These are phyloP conservation scores for Mortierella sp. DNA, from an alignment of 371 early-diverging fungal species.

Conservation along the genomic window DNA sequence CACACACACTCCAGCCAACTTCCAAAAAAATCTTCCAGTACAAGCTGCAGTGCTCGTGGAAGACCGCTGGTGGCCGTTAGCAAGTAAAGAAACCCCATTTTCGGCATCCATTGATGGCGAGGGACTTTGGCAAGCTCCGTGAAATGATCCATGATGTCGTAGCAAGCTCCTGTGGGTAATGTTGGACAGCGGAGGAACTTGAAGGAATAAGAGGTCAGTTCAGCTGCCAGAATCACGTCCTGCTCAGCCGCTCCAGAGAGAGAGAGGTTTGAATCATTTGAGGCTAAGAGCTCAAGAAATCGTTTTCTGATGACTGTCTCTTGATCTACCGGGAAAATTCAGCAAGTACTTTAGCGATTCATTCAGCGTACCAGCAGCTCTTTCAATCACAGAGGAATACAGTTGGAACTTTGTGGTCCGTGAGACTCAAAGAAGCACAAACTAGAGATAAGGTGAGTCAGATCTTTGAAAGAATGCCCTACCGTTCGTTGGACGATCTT, in stretches of 20 bases:
- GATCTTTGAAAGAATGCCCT: no score
- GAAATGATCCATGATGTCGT: conserved; percentile 21
- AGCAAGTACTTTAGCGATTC: no score
- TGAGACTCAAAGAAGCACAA: no score
- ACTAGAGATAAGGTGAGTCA: no score
- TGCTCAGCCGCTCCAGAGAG: conserved; percentile 36
- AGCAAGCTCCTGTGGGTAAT: conserved; percentile 28
- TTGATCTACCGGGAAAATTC: no score
- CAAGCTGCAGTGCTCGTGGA: conserved; percentile 21
- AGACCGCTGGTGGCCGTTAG: conserved; percentile 21
- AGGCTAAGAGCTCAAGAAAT: no score
- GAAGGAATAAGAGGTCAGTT: conserved; percentile 29
- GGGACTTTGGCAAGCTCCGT: conserved; percentile 2
- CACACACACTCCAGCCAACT: not conserved
- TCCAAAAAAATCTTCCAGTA: conserved; percentile 24
- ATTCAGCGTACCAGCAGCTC: no score
- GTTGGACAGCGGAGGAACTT: conserved; percentile 29
- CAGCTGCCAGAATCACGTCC: conserved; percentile 15
- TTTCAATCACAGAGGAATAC: no score
- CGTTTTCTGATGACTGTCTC: no score
- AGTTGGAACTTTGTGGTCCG: no score
- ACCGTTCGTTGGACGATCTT: no score
- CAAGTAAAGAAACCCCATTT: conserved; percentile 17
- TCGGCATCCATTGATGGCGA: conserved; percentile 13
- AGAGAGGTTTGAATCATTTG: conserved; percentile 36